Evolutionary conservation across 2,329 filamentous ascomycete species (phyloP).

Genomic region (Pseudocercospora musae): DNA sequence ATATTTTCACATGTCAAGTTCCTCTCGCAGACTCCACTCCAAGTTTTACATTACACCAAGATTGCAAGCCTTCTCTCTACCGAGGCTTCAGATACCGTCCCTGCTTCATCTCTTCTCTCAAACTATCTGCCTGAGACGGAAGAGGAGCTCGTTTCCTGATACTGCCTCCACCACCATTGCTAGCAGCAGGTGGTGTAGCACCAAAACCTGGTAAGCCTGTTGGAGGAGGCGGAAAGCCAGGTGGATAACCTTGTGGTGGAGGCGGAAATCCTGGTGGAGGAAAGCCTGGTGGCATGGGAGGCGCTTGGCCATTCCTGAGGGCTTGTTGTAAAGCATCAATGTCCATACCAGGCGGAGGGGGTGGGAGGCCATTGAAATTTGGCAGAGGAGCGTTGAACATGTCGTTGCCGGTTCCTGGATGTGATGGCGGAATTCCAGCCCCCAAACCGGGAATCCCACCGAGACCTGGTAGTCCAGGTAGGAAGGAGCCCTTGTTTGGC

Average conservation of each 20-base stretch:
- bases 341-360: constrained; percentile 32
- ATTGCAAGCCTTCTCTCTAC: background rate
- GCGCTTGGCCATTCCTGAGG: constrained; percentile 22
- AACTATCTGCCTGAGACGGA: constrained; percentile 78
- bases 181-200: constrained; percentile 6
- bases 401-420: constrained; percentile 16
- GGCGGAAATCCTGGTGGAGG: constrained; percentile 25
- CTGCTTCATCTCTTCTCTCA: constrained; percentile 70
- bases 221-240: constrained; percentile 26
- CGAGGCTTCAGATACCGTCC: constrained; percentile 47
- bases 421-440: constrained; percentile 27
- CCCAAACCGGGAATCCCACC: constrained; percentile 33
- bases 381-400: constrained; percentile 18
- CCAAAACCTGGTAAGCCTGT: constrained; percentile 32
- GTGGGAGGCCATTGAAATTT: constrained; percentile 21
- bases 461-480: constrained; percentile 60
- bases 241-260: constrained; percentile 15
- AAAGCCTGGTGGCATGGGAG: constrained; percentile 31
- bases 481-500: constrained; percentile 54
- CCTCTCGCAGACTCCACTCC: background rate
- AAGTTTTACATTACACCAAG: background rate
- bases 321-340: constrained; percentile 33
- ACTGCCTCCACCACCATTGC: constrained; percentile 27
- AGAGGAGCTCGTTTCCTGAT: constrained; percentile 64
- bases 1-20: background rate